phyloP scores from a whole-genome alignment of 2,329 filamentous ascomycete genomes.

The Blastomyces parvus region DNA sequence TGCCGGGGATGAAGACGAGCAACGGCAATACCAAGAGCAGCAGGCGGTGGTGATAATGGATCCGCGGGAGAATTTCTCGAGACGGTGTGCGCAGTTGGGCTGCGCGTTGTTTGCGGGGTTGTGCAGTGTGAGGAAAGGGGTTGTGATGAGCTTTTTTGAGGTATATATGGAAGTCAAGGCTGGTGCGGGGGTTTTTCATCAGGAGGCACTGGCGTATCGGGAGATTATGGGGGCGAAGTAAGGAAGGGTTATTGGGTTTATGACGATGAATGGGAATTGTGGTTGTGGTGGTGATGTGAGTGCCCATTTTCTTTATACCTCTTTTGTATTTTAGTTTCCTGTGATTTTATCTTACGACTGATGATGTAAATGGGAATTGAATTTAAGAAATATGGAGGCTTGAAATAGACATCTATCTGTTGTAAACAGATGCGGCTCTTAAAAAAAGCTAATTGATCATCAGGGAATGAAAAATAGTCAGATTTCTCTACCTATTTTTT shows the following conservation, averaged over 20 bases:
- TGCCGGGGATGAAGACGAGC: background rate
- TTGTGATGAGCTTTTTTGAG: slow-evolving; percentile 17
- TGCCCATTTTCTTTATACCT: background rate
- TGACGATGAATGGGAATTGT: background rate
- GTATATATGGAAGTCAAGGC: slow-evolving; percentile 20
- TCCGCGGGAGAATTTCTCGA: slow-evolving; percentile 16
- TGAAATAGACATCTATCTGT: background rate
- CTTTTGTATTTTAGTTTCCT: background rate
- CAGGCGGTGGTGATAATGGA: slow-evolving; percentile 4
- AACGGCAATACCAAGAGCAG: background rate
- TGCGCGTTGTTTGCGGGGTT: slow-evolving; percentile 27
- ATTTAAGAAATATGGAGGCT: background rate
- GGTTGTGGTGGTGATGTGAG: background rate
- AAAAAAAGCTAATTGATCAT: background rate
- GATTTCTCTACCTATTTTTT: background rate
- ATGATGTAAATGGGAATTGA: background rate
- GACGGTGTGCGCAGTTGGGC: slow-evolving; percentile 23
- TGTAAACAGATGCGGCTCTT: background rate
- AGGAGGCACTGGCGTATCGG: slow-evolving; percentile 26
- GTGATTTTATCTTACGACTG: slow-evolving; percentile 3
- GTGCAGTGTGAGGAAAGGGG: slow-evolving; percentile 17
- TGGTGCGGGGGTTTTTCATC: slow-evolving; percentile 21
- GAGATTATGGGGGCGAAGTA: slow-evolving; percentile 1
- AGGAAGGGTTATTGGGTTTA: background rate
- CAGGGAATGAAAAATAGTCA: background rate